A percentile compares a stretch with the other conserved stretches of the same genome.
phyloP scores from a whole-genome alignment of 257 asterid genomes.

The Jasminum sambac region DNA sequence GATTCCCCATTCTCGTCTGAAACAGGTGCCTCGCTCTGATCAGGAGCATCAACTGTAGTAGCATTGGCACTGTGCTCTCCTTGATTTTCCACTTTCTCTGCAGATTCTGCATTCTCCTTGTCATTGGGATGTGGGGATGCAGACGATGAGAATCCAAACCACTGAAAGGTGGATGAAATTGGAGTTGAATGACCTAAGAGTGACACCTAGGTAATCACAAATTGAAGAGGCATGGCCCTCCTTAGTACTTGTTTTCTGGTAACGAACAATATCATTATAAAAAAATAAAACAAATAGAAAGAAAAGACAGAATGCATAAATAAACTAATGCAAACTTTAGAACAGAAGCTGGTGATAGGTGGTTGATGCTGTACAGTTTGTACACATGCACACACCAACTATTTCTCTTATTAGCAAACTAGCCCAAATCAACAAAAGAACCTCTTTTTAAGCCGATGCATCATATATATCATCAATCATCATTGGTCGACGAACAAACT shows the following conservation, averaged over 20 bases:
- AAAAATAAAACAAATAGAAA: background rate
- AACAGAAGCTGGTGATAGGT: conserved; percentile 1
- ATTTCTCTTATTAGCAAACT: background rate
- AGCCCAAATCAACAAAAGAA: background rate
- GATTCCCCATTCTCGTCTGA: conserved; percentile 50
- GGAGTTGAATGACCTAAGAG: conserved; percentile 36
- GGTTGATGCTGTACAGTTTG: background rate
- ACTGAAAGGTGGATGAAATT: conserved; percentile 37
- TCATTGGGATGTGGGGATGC: conserved; percentile 51
- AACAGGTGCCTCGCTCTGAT: conserved; percentile 39
- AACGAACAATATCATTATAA: background rate
- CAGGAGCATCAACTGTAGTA: conserved; percentile 32
- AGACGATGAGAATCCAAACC: conserved; percentile 60
- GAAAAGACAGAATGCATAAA: background rate
- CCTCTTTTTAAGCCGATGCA: background rate
- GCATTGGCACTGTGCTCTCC: conserved; percentile 30
- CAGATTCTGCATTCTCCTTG: conserved; percentile 46
- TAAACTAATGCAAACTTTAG: background rate
- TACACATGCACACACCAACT: conserved; percentile 11
- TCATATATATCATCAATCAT: background rate
- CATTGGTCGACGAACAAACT: background rate
- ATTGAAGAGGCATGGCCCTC: conserved; percentile 13
- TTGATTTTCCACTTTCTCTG: conserved; percentile 29
- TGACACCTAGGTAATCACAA: conserved; percentile 36
- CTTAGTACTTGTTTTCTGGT: conserved; percentile 7